These are phyloP conservation scores for Puccinellia tenuiflora DNA, from an alignment of 176 grass and related monocot genomes.

Conservation along the genomic window DNA sequence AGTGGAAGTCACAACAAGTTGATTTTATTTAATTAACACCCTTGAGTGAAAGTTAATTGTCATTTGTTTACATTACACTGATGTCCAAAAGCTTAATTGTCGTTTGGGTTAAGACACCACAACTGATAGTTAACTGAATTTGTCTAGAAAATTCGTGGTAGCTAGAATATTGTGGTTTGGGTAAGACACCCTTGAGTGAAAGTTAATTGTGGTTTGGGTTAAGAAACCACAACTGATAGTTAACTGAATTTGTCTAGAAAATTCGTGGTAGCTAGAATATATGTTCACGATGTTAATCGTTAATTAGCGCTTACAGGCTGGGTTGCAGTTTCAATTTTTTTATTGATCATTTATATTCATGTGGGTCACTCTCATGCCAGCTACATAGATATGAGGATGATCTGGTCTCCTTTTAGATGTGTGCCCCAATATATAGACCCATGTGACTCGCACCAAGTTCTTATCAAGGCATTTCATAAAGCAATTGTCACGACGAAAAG, in stretches of 20 bases:
- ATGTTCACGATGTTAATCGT: slow-evolving; percentile 16
- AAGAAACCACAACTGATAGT: slow-evolving; percentile 3
- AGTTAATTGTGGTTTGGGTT: too few relatives aligned
- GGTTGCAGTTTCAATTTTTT: neutral
- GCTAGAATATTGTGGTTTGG: too few relatives aligned
- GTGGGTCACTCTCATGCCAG: slow-evolving; percentile 25
- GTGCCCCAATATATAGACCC: slow-evolving; percentile 4
- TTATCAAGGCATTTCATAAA: too few relatives aligned
- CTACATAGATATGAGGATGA: slow-evolving; percentile 12
- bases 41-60: too few relatives aligned
- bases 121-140: too few relatives aligned
- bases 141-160: too few relatives aligned
- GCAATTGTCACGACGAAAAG: too few relatives aligned
- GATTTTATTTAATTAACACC: neutral
- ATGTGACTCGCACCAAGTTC: neutral
- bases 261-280: neutral
- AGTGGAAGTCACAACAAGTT: neutral
- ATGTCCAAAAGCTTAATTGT: too few relatives aligned
- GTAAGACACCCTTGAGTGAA: too few relatives aligned
- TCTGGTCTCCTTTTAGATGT: slow-evolving; percentile 25
- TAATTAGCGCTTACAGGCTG: neutral
- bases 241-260: neutral
- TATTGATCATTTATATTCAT: slow-evolving; percentile 17
- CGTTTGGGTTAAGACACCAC: too few relatives aligned
- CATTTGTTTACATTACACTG: too few relatives aligned